These are phyloP conservation scores for Tolypocladium paradoxum DNA, from an alignment of 2,329 filamentous ascomycete genomes.

Conservation along the genomic window DNA sequence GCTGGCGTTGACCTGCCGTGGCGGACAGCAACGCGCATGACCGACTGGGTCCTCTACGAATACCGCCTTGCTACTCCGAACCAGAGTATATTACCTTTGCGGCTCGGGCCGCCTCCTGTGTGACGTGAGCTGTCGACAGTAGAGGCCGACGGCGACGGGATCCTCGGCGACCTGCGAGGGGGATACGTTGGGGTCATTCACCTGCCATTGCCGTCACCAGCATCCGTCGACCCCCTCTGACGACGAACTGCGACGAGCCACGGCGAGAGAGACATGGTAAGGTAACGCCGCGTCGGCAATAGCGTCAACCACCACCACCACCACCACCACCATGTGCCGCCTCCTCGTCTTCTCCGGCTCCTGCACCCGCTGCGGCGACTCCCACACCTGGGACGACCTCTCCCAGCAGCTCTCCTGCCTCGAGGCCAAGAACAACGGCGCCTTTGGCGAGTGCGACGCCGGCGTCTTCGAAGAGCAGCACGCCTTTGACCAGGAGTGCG, in stretches of 20 bases:
- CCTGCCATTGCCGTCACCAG: not conserved
- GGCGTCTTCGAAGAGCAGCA: slow-evolving; percentile 33
- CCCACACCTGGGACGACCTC: slow-evolving; percentile 32
- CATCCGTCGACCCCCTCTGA: not conserved
- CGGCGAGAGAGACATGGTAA: not conserved
- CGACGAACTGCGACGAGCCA: not conserved
- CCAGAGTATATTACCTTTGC: no score
- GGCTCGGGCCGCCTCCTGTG: not conserved
- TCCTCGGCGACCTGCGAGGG: not conserved
- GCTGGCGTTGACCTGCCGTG: not conserved
- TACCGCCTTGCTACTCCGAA: no score
- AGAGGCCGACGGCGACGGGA: not conserved
- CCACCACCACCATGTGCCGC: slow-evolving; percentile 30
- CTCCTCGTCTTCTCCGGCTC: slow-evolving; percentile 31
- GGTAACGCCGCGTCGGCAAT: not conserved
- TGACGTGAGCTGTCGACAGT: not conserved
- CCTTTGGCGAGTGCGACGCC: slow-evolving; percentile 30
- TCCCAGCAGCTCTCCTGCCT: slow-evolving; percentile 36
- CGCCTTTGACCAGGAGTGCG: slow-evolving; percentile 36
- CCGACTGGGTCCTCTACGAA: not conserved
- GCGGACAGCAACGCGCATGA: not conserved
- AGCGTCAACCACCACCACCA: not conserved
- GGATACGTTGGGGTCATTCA: not conserved
- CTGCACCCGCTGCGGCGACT: slow-evolving; percentile 30
- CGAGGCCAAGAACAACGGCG: slow-evolving; percentile 36